These are phyloP conservation scores for Cercis canadensis DNA, from an alignment of 306 rosid species.

Conservation along the genomic window DNA sequence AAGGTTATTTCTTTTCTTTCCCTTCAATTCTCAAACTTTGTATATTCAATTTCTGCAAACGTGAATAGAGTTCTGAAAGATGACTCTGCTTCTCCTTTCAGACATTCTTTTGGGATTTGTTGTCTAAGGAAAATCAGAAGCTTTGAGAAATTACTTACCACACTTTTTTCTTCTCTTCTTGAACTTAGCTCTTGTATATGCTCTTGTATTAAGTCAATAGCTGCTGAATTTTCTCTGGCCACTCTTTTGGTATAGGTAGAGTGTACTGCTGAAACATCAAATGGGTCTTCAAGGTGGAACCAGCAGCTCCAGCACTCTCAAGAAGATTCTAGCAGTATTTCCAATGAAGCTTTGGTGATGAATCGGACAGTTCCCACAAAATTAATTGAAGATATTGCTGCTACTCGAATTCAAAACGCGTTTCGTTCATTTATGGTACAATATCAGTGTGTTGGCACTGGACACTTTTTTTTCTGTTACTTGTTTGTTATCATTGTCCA, in stretches of 20 bases:
- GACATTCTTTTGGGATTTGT: too few relatives aligned
- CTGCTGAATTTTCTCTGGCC: constrained; percentile 5
- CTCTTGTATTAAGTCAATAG: neutral
- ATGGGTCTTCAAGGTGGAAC: constrained; percentile 34
- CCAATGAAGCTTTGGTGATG: constrained; percentile 39
- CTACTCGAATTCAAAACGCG: constrained; percentile 73
- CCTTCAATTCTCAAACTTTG: too few relatives aligned
- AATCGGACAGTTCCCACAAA: constrained; percentile 40
- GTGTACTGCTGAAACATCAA: constrained; percentile 32
- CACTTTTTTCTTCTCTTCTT: too few relatives aligned
- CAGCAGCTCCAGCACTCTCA: constrained; percentile 21
- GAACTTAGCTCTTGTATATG: neutral
- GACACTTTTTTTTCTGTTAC: neutral
- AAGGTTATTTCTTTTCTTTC: constrained; percentile 39
- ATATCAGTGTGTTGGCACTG: neutral
- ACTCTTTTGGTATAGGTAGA: constrained; percentile 42
- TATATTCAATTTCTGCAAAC: too few relatives aligned
- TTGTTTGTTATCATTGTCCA: neutral
- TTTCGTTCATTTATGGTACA: constrained; percentile 68
- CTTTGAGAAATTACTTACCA: too few relatives aligned
- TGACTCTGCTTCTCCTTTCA: too few relatives aligned
- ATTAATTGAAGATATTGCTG: constrained; percentile 59
- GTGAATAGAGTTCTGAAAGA: too few relatives aligned
- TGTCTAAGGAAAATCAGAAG: too few relatives aligned
- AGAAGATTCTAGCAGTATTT: constrained; percentile 43